A percentile compares a stretch with the other conserved stretches of the same genome.
phyloP scores from a whole-genome alignment of 2,329 filamentous ascomycete genomes.

The Cercospora beticola region DNA sequence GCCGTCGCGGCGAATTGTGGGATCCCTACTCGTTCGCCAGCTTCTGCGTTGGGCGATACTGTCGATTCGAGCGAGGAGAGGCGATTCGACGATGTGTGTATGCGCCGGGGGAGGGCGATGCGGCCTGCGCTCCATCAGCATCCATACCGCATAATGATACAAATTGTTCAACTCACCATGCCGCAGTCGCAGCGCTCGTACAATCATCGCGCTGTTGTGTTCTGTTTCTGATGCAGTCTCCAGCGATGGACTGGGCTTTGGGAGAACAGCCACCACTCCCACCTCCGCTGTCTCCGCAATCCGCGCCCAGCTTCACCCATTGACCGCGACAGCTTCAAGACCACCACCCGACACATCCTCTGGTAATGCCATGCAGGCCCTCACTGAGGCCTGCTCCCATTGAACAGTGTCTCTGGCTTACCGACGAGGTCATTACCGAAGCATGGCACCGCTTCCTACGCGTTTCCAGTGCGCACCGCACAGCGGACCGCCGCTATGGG shows the following conservation, averaged over 20 bases:
- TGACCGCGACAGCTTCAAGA: not conserved
- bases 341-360: not conserved
- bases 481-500: conserved; percentile 50
- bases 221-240: not conserved
- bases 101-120: conserved; percentile 39
- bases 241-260: not conserved
- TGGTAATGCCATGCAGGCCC: conserved; percentile 31
- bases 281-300: conserved; percentile 4
- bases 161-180: conserved; percentile 34
- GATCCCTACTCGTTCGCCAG: conserved; percentile 6
- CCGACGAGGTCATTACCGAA: conserved; percentile 55
- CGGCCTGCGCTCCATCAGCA: conserved; percentile 37
- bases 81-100: conserved; percentile 13
- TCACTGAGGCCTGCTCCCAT: conserved; percentile 20
- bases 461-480: conserved; percentile 28
- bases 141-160: not conserved
- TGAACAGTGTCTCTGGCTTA: conserved; percentile 57
- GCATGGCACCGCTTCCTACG: conserved; percentile 55
- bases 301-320: conserved; percentile 5
- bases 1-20: conserved; percentile 13
- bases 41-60: conserved; percentile 7
- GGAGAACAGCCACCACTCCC: not conserved
- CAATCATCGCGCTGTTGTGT: conserved; percentile 40
- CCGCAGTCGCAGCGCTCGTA: conserved; percentile 44
- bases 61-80: conserved; percentile 38